Conservation (phyloP, 2,329 filamentous ascomycete genomes). For the Ophiostoma quercus region DNA sequence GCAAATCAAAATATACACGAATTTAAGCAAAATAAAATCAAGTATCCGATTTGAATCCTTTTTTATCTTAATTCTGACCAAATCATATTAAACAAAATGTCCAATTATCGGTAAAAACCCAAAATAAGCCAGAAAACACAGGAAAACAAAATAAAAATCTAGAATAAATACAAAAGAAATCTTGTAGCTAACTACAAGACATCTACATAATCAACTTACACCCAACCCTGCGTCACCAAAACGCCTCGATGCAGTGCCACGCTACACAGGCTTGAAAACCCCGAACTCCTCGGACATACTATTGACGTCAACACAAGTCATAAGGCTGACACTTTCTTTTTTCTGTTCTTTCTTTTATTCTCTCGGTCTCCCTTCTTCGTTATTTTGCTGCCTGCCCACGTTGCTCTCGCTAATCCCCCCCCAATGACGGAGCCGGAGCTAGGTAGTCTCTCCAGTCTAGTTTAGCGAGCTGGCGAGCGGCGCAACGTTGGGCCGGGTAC, state of each 20-base stretch:
- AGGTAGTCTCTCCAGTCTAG: neutral
- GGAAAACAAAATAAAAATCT: no score
- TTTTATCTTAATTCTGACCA: no score
- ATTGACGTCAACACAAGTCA: neutral
- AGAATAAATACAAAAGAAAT: no score
- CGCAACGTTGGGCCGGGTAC: conserved; percentile 3
- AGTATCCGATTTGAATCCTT: no score
- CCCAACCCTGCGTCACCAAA: neutral
- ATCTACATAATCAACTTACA: neutral
- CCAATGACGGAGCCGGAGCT: neutral
- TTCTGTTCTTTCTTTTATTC: neutral
- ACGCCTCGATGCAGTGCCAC: neutral
- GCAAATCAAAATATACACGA: no score
- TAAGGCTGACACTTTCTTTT: neutral
- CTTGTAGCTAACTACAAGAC: neutral
- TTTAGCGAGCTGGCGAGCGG: neutral
- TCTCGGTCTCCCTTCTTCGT: no score
- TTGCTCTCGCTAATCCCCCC: neutral
- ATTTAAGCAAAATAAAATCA: no score
- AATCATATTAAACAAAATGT: no score
- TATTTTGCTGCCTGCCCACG: neutral
- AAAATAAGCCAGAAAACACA: no score
- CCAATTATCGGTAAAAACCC: no score
- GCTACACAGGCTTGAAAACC: neutral
- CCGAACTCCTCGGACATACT: neutral